Percentiles rank a stretch among this genome's conserved stretches.
phyloP scores from a whole-genome alignment of 1,284 basidiomycete genomes.

The Ustilago nuda region DNA sequence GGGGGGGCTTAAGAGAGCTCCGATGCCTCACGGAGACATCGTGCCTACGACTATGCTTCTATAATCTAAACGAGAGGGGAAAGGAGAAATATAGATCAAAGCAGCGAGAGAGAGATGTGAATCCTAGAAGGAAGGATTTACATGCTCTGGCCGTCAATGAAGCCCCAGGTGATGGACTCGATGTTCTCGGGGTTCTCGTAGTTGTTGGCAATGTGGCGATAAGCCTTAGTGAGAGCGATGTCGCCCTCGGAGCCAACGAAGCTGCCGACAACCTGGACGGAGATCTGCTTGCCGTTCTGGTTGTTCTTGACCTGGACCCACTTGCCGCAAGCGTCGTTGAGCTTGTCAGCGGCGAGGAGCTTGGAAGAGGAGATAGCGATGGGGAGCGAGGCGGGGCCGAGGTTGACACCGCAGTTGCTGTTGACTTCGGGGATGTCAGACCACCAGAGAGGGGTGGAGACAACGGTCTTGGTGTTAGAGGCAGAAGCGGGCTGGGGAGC shows the following conservation, averaged over 20 bases:
- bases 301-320: constrained; percentile 59
- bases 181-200: constrained; percentile 44
- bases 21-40: constrained; percentile 11
- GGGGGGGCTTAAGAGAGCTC: constrained; percentile 15
- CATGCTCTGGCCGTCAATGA: constrained; percentile 56
- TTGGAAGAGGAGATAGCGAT: constrained; percentile 50
- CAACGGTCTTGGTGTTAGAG: constrained; percentile 44
- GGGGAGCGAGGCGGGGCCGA: constrained; percentile 39
- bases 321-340: constrained; percentile 53
- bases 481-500: constrained; percentile 44
- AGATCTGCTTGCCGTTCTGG: constrained; percentile 58
- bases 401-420: constrained; percentile 39
- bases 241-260: constrained; percentile 37
- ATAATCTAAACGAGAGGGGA: constrained; percentile 8
- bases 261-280: constrained; percentile 51
- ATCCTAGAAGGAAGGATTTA: constrained; percentile 17
- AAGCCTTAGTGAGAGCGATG: constrained; percentile 50
- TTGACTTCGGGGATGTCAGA: constrained; percentile 28
- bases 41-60: constrained; percentile 31
- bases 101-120: background rate
- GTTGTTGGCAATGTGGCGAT: constrained; percentile 47
- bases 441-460: constrained; percentile 54
- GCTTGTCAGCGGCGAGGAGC: constrained; percentile 45
- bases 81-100: background rate
- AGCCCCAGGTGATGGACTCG: constrained; percentile 58